Evolutionary conservation across 2,329 filamentous ascomycete species (phyloP), one percentile per base, ranked within the genome.

Genomic region (Pyricularia grisea): DNA sequence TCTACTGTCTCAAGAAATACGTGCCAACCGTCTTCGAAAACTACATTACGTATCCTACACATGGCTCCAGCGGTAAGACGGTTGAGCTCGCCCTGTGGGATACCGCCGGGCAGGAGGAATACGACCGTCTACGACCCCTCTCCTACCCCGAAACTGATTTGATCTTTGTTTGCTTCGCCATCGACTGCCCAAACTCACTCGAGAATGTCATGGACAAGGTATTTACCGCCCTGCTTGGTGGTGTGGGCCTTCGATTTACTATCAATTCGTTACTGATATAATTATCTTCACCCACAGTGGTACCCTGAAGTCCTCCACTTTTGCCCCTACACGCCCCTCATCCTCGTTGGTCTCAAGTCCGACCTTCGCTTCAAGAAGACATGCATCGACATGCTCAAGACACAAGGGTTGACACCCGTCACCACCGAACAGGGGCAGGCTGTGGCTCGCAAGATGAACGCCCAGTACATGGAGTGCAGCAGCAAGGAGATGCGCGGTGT

Each of bases 201-300:
- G 95, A 99, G 78, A 99, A 99, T 80, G 94, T 99, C 70, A 90
- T 98, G 83, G 95, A 99, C 83, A 99, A 99, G 90, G 95, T 97
- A 83, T 72, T 83, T 73, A 30, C 14, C 30, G 42, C 28, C 58
- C 55, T 66, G 27, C 69, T 65, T 58, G 28, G 7, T 30, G 25
- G 14, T 69, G 67, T 20, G n/a, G 4, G 65, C 42, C 65, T 66
- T 9, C 64, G 12, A 68, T 55, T 67, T 68, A 3, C 17, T 20
- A 25, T 28, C n/a, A 25, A 63, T 33, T 25, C 2, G 31, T 12
- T 25, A 17, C 64, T 61, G 61, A 42, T 6, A 4, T 23, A 12
- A 28, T 58, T 33, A 31, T 28, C 74, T 75, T 36, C 71, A 33
- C 61, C 23, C 17, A 68, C 74, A 98, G 95, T 99, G 95, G 95